Base-by-base conservation (phyloP, 108 stramenopile genomes). In the Skeletonema marinoi region DNA sequence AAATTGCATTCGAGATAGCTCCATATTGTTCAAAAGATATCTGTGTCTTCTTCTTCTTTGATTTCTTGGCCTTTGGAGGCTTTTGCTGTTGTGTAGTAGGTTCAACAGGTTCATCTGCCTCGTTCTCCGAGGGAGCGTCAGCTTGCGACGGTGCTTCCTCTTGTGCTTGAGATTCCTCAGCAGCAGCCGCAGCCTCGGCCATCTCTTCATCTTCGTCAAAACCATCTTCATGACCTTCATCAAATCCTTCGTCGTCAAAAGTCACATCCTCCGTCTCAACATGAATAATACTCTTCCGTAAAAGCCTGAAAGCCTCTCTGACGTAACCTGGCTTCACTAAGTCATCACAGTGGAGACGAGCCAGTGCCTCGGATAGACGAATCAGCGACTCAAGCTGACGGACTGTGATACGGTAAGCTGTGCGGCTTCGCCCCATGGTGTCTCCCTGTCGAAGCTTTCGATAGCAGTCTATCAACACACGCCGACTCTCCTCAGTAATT, bases 401-500 rank as follows among this genome's bases (percentile, higher is more conserved):
- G 48, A 99, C 99, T 6, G 99, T 99, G 74, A 99, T 98, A 32
- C 99, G 93, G 76, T 98, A 99, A 7, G 99, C 98, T 8, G 97
- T 96, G 29, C 96, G 88, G 65, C 82, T 93, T 32, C 96, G 86
- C 16, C 99, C 99, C 72, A 98, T 75, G 32, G 91, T 92, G 76
- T 99, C 99, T 25, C 96, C 93, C 85, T 98, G 96, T 14, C 99
- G 90, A 19, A 99, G 86, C 42, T 92, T 94, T 10, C 97, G 90
- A 76, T 99, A 99, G 78, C 98, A 99, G 66, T 96, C 96, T n/a
- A 99, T 97, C 76, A 99, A 70, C 13, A 91, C 85, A 3, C 86
- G 83, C 33, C 92, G 88, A 32, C 87, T 87, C 75, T 97, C 97
- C 0, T 78, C 74, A 0, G 97, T 97, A 67, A 98, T 88, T 67